These are phyloP conservation scores for Pinguiococcus pyrenoidosus DNA, from an alignment of 108 stramenopile genomes.

Conservation along the genomic window DNA sequence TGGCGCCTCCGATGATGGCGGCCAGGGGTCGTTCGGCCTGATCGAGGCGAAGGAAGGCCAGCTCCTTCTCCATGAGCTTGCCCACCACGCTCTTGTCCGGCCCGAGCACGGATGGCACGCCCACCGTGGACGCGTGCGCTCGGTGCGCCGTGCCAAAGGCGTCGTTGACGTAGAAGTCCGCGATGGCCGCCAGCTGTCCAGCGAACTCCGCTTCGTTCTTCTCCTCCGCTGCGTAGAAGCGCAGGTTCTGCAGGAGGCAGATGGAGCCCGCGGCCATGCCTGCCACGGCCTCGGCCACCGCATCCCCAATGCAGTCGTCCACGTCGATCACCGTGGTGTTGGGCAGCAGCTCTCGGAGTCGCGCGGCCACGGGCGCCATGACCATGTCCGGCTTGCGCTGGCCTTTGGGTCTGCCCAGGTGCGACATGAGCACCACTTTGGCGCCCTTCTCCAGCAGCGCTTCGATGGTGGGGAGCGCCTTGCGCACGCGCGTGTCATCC, in stretches of 20 bases:
- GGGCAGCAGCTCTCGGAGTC: slow-evolving; percentile 11
- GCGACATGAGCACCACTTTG: slow-evolving; percentile 7
- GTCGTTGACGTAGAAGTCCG: slow-evolving; percentile 84
- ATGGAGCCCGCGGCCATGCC: slow-evolving; percentile 55
- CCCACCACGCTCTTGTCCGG: slow-evolving; percentile 16
- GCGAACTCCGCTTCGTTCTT: slow-evolving; percentile 11
- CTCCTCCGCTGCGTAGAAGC: slow-evolving; percentile 61
- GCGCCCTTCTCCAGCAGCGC: slow-evolving; percentile 2
- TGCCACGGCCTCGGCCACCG: slow-evolving; percentile 64
- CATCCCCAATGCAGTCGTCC: slow-evolving; percentile 80
- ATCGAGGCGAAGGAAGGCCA: slow-evolving; percentile 82
- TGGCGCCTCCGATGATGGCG: slow-evolving; percentile 88
- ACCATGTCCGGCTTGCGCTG: background rate
- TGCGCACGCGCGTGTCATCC: slow-evolving; percentile 30
- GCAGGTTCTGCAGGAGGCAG: slow-evolving; percentile 81
- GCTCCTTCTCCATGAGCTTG: slow-evolving; percentile 66
- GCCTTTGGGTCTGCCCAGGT: slow-evolving; percentile 7
- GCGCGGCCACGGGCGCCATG: slow-evolving; percentile 4
- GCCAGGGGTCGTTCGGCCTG: slow-evolving; percentile 68
- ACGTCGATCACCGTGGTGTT: slow-evolving; percentile 9
- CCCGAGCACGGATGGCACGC: too few species aligned
- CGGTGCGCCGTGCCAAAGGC: slow-evolving; percentile 93
- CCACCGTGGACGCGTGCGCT: slow-evolving; percentile 78
- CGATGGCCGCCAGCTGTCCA: slow-evolving; percentile 23
- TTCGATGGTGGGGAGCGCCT: slow-evolving; percentile 29